Base-by-base conservation (phyloP, 208 protist species). In the Leishmania tarentolae region DNA sequence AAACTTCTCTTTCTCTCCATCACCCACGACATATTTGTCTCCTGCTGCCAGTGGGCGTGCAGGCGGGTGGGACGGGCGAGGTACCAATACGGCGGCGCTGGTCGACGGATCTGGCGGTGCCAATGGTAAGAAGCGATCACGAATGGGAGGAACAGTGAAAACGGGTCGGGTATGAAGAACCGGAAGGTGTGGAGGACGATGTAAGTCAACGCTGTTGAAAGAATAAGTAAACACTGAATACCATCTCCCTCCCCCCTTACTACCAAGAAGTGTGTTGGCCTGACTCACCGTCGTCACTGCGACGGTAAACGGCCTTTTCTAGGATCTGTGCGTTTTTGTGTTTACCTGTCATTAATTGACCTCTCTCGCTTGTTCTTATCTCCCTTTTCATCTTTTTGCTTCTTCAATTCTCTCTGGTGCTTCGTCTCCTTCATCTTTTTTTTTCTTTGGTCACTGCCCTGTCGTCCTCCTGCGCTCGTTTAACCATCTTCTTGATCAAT, bases 281-380 rank as follows among this genome's bases (percentile, higher is more conserved):
- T 24, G 42, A 5, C n/a, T 53, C 69, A 31, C 21, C 19, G 44
- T 31, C n/a, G 40, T 37, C 42, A 73, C 24, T 28, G 69, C 15
- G 69, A 52, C 42, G 37, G 69, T 28, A 5, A n/a, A 21, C 24
- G 31, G 0, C 31, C 69, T 73, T 42, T 42, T 77, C 40, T 17
- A 35, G 40, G 8, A n/a, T 44, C 19, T 76, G 35, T 76, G 24
- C 9, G 19, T 63, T 65, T 77, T n/a, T 77, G 2, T 7, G 1
- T 46, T 44, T 77, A 35, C 56, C 24, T 76, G 72, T 71, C 75
- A 53, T 79, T 37, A 44, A 9, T 52, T 56, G 50, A 37, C 40
- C n/a, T 80, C 17, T 79, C 57, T 35, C 31, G 21, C 44, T 61
- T 75, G 59, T 44, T 65, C 57, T 76, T 63, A 19, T 28, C 65